phyloP scores from a whole-genome alignment of 495 filamentous ascomycete genomes.

The Xylaria nigripes region DNA sequence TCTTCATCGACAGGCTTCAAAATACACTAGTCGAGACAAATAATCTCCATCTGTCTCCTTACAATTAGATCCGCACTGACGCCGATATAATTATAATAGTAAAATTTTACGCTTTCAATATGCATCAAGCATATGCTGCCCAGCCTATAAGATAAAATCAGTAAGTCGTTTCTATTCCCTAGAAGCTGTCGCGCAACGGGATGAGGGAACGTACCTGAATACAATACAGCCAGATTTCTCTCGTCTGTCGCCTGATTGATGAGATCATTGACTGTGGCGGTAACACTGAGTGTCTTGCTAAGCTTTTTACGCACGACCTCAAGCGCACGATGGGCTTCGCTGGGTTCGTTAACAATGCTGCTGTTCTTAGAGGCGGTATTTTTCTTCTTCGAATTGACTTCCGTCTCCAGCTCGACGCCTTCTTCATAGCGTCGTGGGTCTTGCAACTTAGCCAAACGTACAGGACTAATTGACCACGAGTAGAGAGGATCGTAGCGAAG shows the following conservation, averaged over 20 bases:
- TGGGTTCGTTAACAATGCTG: conserved; percentile 58
- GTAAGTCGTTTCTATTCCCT: neutral
- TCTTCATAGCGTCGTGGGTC: conserved; percentile 38
- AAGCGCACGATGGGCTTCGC: conserved; percentile 85
- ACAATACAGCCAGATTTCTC: conserved; percentile 83
- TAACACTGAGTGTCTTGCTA: conserved; percentile 84
- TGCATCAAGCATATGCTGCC: conserved; percentile 55
- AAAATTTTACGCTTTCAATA: neutral
- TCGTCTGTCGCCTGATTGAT: conserved; percentile 95
- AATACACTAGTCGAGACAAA: no score
- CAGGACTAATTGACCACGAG: conserved; percentile 87
- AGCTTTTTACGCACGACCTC: conserved; percentile 92
- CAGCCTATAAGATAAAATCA: conserved; percentile 40
- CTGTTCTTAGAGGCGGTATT: conserved; percentile 31
- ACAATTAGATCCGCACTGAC: no score
- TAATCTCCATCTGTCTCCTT: no score
- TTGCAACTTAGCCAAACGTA: conserved; percentile 60
- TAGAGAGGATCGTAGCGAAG: conserved; percentile 94
- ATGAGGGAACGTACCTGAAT: conserved; percentile 56
- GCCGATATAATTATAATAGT: no score
- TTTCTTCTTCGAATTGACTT: conserved; percentile 32
- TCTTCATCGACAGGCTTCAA: no score
- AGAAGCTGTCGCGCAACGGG: neutral
- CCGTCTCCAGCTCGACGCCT: conserved; percentile 20
- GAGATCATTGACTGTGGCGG: conserved; percentile 90